phyloP scores from a whole-genome alignment of 2,329 filamentous ascomycete species.

The Tolypocladium endophyticum region DNA sequence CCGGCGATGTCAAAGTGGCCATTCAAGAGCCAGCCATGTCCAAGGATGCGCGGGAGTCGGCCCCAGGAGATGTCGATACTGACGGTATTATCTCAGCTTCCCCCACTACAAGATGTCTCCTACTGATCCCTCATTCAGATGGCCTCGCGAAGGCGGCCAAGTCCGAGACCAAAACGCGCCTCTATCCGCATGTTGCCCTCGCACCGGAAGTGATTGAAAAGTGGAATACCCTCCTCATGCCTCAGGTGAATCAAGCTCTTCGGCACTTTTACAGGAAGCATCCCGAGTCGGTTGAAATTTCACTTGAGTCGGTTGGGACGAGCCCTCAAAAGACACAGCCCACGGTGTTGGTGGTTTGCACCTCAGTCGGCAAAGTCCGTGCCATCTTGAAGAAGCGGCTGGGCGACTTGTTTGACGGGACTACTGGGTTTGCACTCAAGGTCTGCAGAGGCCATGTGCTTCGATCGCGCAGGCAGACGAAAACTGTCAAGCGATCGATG shows the following conservation, averaged over 20 bases:
- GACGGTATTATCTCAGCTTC: constrained; percentile 8
- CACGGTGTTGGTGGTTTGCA: constrained; percentile 69
- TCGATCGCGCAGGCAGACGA: constrained; percentile 41
- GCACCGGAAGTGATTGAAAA: constrained; percentile 53
- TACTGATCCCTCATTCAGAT: constrained; percentile 9
- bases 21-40: neutral
- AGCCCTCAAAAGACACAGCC: constrained; percentile 55
- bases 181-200: constrained; percentile 49
- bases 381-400: constrained; percentile 61
- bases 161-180: constrained; percentile 34
- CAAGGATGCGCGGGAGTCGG: neutral
- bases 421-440: constrained; percentile 53
- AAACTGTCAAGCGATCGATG: constrained; percentile 20
- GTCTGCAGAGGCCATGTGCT: constrained; percentile 61
- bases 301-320: constrained; percentile 64
- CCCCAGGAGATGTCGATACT: neutral
- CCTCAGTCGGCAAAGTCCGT: constrained; percentile 62
- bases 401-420: constrained; percentile 51
- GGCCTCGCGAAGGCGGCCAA: constrained; percentile 9
- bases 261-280: constrained; percentile 62
- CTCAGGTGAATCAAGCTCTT: constrained; percentile 61
- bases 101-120: neutral
- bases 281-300: constrained; percentile 68
- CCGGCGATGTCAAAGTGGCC: constrained; percentile 1
- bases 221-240: constrained; percentile 63